Evolutionary conservation across 345 rosid species (phyloP), one percentile per base, ranked within the genome.

Genomic region (Trapa bicornis): DNA sequence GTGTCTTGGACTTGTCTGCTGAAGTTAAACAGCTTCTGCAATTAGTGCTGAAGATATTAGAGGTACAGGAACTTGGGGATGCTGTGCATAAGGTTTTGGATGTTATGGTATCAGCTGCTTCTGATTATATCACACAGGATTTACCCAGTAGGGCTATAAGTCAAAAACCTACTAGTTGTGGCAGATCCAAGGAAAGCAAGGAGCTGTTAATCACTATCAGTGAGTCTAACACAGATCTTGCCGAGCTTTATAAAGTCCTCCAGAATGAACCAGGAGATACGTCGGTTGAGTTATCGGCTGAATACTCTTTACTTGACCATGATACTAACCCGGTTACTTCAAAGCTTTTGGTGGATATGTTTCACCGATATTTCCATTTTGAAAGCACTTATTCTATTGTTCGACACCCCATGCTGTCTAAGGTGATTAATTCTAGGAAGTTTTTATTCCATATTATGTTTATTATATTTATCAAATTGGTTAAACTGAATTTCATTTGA

Each of bases 11-110:
- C 78, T 65, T 88, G 69, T 73, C 95, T 70, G 73, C 76, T 68
- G 95, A 86, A 80, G 80, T 91, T 74, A 94, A 83, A 75, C 84
- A 82, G 77, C 83, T 94, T 72, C 79, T 94, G 58, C 89, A 76
- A 68, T 80, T 86, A 53, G 74, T 83, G 68, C 66, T 82, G 73
- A 91, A 80, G 86, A 75, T 84, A 68, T 78, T 91, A 72, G 84
- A 84, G 75, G 75, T 76, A 78, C 77, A 79, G 48, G 71, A 76
- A 61, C 66, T 73, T 72, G 85, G 79, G 64, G 82, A 77, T 80
- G 70, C 78, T 38, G 76, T 86, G 45, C 70, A 78, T 80, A 82
- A 83, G 78, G 80, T 82, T 71, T 78, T 84, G 65, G 79, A 65
- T 77, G 73, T 74, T 39, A n/a, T 93, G 45, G 86, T 73, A 54